Conservation (phyloP, 306 rosid genomes). For the Acacia melanoxylon region DNA sequence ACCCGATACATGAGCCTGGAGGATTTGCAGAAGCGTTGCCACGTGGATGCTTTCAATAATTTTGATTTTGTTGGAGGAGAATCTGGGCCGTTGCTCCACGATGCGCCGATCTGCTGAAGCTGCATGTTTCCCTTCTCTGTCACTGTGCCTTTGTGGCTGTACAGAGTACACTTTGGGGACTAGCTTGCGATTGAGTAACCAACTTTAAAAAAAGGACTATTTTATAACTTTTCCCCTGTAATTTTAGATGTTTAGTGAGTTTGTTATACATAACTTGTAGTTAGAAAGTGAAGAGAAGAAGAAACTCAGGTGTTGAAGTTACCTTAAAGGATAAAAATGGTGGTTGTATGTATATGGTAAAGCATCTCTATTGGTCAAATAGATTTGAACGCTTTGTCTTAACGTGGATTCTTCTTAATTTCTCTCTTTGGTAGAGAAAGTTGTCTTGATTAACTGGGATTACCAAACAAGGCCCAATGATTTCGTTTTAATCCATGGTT, state of each 20-base stretch:
- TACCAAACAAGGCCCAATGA: not conserved
- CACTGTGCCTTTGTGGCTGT: not conserved
- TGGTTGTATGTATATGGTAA: not conserved
- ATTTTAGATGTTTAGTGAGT: not conserved
- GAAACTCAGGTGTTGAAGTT: not conserved
- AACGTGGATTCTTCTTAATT: not conserved
- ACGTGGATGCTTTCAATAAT: conserved; percentile 42
- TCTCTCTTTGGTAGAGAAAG: not conserved
- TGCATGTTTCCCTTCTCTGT: not conserved
- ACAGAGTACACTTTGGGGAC: not conserved
- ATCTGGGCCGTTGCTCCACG: conserved; percentile 63
- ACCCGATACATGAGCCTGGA: conserved; percentile 33
- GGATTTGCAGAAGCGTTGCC: conserved; percentile 50
- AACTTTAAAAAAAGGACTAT: not conserved
- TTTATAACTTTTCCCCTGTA: not conserved
- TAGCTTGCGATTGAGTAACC: not conserved
- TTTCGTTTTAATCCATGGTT: not conserved
- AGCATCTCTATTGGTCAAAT: not conserved
- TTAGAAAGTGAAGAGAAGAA: not conserved
- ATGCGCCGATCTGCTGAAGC: conserved; percentile 28
- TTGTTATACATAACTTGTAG: not conserved
- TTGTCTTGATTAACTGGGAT: not conserved
- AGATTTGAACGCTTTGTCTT: not conserved
- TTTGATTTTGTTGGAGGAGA: conserved; percentile 37
- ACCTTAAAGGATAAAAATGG: not conserved